A percentile compares a stretch with the other conserved stretches of the same genome.
phyloP scores from a whole-genome alignment of 306 rosid species.

The Quercus variabilis region DNA sequence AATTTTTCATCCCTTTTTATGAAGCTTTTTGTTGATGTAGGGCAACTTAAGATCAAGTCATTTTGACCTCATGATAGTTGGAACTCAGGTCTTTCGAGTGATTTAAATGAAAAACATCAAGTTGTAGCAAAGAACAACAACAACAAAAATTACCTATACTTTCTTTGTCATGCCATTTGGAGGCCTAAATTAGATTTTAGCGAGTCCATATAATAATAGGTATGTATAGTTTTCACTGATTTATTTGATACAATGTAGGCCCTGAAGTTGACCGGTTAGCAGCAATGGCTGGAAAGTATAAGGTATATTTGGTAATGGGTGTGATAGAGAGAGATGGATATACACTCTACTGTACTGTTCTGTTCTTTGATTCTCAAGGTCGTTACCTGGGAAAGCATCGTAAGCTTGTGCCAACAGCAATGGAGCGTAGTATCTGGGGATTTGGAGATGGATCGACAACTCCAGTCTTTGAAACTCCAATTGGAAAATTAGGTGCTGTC shows the following conservation, averaged over 20 bases:
- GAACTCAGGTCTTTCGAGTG: not conserved
- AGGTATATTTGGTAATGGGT: constrained; percentile 80
- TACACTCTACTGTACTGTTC: constrained; percentile 80
- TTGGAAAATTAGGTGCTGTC: constrained; percentile 92
- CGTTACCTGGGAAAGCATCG: constrained; percentile 88
- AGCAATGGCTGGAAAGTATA: constrained; percentile 88
- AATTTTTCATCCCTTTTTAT: not conserved
- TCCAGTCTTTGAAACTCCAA: constrained; percentile 81
- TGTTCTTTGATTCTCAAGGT: constrained; percentile 89
- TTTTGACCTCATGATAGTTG: too few relatives aligned
- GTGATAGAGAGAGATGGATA: constrained; percentile 94
- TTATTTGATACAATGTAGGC: constrained; percentile 39
- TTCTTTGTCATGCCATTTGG: not conserved
- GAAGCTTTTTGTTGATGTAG: not conserved
- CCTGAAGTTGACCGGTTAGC: constrained; percentile 93
- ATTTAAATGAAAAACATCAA: not conserved
- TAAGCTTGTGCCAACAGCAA: constrained; percentile 79
- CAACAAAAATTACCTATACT: not conserved
- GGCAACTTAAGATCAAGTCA: not conserved
- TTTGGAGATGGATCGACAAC: constrained; percentile 96
- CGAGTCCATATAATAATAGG: not conserved
- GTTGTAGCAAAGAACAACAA: not conserved
- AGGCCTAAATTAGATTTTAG: not conserved
- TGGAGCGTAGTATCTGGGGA: constrained; percentile 89
- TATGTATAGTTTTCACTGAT: not conserved